Percentiles rank a stretch among this genome's conserved stretches.
Evolutionary conservation across 1,284 basidiomycete species (phyloP).

Genomic region (Cutaneotrichosporon cavernicola): DNA sequence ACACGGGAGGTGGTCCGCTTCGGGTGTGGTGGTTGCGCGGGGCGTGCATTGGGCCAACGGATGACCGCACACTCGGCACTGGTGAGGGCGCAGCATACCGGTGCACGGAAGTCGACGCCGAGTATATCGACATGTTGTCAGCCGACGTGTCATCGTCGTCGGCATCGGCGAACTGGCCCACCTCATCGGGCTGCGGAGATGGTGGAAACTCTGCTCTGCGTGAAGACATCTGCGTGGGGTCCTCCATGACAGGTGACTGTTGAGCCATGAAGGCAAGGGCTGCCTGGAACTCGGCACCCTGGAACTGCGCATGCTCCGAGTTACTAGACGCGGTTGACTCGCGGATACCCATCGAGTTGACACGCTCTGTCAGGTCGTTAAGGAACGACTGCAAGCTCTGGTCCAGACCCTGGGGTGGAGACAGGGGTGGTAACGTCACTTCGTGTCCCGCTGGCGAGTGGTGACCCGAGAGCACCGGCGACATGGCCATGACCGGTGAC

Average conservation of each 20-base stretch:
- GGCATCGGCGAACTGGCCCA: constrained; percentile 59
- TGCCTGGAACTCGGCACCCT: constrained; percentile 41
- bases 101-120: constrained; percentile 38
- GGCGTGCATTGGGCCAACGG: constrained; percentile 8
- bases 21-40: constrained; percentile 21
- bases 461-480: constrained; percentile 7
- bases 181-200: constrained; percentile 27
- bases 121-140: constrained; percentile 33
- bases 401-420: constrained; percentile 55
- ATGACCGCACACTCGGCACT: constrained; percentile 16
- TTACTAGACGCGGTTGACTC: constrained; percentile 52
- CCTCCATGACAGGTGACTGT: constrained; percentile 19
- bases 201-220: not conserved
- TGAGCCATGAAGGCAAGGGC: constrained; percentile 41
- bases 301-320: constrained; percentile 46
- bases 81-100: constrained; percentile 17
- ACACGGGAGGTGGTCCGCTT: constrained; percentile 23
- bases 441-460: not conserved
- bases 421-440: constrained; percentile 10
- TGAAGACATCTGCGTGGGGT: constrained; percentile 6
- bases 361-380: constrained; percentile 60
- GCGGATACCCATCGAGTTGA: constrained; percentile 58
- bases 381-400: constrained; percentile 59
- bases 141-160: constrained; percentile 56
- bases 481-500: constrained; percentile 4